Evolutionary conservation across 2,329 filamentous ascomycete species (phyloP).

Genomic region (Pseudogymnoascus sp.): DNA sequence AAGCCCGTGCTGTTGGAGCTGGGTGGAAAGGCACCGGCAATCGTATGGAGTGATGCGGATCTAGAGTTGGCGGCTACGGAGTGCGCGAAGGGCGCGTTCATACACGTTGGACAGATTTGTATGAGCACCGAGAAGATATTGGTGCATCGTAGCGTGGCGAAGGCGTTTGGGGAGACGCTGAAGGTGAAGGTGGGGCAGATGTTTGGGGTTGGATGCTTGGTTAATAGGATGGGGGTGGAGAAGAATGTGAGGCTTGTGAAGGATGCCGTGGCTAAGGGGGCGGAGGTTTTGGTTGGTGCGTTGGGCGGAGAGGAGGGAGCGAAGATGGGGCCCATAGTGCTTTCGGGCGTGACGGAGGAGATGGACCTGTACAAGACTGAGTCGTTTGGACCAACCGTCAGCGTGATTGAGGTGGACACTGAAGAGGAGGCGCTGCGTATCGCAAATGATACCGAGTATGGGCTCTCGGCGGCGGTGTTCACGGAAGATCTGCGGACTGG

Average conservation of each 20-base stretch:
- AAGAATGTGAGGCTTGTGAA: conserved; percentile 60
- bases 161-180: conserved; percentile 35
- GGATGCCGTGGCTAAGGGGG: conserved; percentile 62
- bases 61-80: conserved; percentile 60
- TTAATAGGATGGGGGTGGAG: conserved; percentile 55
- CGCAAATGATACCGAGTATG: conserved; percentile 78
- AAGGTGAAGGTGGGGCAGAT: conserved; percentile 32
- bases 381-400: conserved; percentile 69
- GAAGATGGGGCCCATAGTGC: conserved; percentile 54
- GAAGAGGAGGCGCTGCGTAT: conserved; percentile 65
- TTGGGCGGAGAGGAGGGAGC: conserved; percentile 25
- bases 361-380: conserved; percentile 73
- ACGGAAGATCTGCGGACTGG: conserved; percentile 56
- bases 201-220: conserved; percentile 44
- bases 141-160: conserved; percentile 41
- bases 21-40: conserved; percentile 71
- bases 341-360: conserved; percentile 55
- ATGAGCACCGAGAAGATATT: conserved; percentile 74
- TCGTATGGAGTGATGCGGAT: conserved; percentile 75
- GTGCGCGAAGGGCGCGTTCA: conserved; percentile 61
- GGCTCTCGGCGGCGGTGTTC: conserved; percentile 63
- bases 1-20: conserved; percentile 77
- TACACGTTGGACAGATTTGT: conserved; percentile 73
- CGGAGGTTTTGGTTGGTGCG: conserved; percentile 37
- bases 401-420: conserved; percentile 53